phyloP scores from a whole-genome alignment of 2,329 filamentous ascomycete species.

The Fusarium lateritium region DNA sequence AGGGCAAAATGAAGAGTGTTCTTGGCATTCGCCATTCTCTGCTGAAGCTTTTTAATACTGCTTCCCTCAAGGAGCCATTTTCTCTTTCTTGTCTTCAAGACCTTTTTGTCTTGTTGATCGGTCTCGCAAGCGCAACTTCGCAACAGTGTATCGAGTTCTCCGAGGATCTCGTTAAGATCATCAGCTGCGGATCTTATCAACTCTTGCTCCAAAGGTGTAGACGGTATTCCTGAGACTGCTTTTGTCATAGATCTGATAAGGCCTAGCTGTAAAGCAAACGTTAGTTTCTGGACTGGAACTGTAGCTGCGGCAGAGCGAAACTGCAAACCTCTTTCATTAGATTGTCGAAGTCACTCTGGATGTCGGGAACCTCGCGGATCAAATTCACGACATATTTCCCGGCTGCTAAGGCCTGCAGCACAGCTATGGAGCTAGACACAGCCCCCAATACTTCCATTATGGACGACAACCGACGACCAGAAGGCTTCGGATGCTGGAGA shows the following conservation, averaged over 20 bases:
- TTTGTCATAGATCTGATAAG: conserved; percentile 15
- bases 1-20: conserved; percentile 16
- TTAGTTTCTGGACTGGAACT: not conserved
- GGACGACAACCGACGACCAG: not conserved
- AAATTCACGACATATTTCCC: conserved; percentile 19
- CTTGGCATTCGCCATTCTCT: conserved; percentile 11
- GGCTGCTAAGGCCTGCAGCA: conserved; percentile 21
- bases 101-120: not conserved
- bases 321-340: conserved; percentile 18
- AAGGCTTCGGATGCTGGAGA: not conserved
- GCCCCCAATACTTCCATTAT: conserved; percentile 33
- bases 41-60: conserved; percentile 23
- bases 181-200: not conserved
- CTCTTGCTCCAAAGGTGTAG: not conserved
- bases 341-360: conserved; percentile 26
- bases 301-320: not conserved
- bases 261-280: not conserved
- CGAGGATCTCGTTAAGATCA: not conserved
- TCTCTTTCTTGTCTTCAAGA: conserved; percentile 7
- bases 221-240: not conserved
- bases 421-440: conserved; percentile 28
- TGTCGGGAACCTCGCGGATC: conserved; percentile 17
- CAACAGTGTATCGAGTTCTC: conserved; percentile 13
- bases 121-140: conserved; percentile 1
- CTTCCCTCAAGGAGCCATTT: conserved; percentile 23